Conservation (phyloP, 169 alveolate genomes). For the Plasmodium malariae region DNA sequence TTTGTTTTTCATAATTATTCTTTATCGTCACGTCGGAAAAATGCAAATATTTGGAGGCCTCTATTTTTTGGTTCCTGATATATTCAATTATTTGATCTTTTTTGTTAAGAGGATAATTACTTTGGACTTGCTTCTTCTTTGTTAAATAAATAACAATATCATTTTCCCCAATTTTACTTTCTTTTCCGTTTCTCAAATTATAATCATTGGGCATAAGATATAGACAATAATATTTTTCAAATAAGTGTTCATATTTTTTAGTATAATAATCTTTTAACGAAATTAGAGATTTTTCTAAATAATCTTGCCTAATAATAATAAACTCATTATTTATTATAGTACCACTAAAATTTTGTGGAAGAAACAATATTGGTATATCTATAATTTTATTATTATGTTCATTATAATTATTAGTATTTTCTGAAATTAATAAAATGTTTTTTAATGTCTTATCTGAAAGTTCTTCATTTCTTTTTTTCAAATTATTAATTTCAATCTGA, state of each 20-base stretch:
- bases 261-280: slow-evolving; percentile 18
- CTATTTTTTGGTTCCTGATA: slow-evolving; percentile 11
- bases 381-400: neutral
- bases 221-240: slow-evolving; percentile 24
- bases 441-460: slow-evolving; percentile 28
- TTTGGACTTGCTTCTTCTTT: neutral
- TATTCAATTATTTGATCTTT: neutral
- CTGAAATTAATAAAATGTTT: slow-evolving; percentile 43
- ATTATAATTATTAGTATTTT: neutral
- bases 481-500: slow-evolving; percentile 62
- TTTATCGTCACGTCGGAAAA: neutral
- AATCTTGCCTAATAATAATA: slow-evolving; percentile 28
- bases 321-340: slow-evolving; percentile 43
- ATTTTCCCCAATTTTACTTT: neutral
- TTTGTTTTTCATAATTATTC: neutral
- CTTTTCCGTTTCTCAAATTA: neutral
- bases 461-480: slow-evolving; percentile 51
- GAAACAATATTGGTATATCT: slow-evolving; percentile 52
- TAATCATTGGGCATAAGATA: neutral
- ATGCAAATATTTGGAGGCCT: slow-evolving; percentile 15
- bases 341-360: slow-evolving; percentile 69
- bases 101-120: neutral
- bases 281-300: slow-evolving; percentile 24
- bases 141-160: slow-evolving; percentile 15
- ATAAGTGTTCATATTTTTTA: slow-evolving; percentile 24